phyloP scores from a whole-genome alignment of 2,329 filamentous ascomycete genomes.

The Xylariaceae sp. region DNA sequence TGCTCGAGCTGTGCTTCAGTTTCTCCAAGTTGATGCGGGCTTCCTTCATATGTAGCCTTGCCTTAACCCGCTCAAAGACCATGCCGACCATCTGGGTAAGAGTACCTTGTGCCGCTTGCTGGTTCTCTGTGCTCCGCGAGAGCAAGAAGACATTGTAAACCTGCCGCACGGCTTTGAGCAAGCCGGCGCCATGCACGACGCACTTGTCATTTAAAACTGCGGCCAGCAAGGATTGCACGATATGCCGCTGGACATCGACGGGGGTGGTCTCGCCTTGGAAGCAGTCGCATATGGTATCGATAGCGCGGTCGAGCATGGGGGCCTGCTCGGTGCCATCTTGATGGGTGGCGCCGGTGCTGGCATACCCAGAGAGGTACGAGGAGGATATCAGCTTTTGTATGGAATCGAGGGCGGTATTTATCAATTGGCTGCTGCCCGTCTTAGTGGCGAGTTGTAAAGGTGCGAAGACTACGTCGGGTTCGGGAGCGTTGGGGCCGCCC shows the following conservation, averaged over 20 bases:
- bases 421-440: conserved; percentile 75
- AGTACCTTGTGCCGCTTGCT: conserved; percentile 94
- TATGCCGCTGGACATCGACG: conserved; percentile 90
- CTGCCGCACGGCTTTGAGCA: conserved; percentile 93
- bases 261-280: conserved; percentile 95
- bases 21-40: conserved; percentile 56
- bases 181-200: conserved; percentile 90
- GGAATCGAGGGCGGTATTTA: conserved; percentile 89
- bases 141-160: conserved; percentile 99
- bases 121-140: conserved; percentile 88
- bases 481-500: conserved; percentile 68
- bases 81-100: conserved; percentile 98
- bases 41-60: conserved; percentile 81
- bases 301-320: conserved; percentile 91
- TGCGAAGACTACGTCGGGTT: conserved; percentile 87
- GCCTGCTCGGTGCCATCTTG: conserved; percentile 45
- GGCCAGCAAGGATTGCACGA: conserved; percentile 92
- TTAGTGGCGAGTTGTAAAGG: conserved; percentile 87
- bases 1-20: conserved; percentile 48
- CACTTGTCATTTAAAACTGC: conserved; percentile 98
- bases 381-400: conserved; percentile 99
- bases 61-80: conserved; percentile 92
- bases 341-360: conserved; percentile 38
- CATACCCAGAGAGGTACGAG: conserved; percentile 85
- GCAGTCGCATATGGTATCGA: conserved; percentile 98